Base-by-base conservation (phyloP, 176 grass and related monocot species). In the Aegilops longissima region DNA sequence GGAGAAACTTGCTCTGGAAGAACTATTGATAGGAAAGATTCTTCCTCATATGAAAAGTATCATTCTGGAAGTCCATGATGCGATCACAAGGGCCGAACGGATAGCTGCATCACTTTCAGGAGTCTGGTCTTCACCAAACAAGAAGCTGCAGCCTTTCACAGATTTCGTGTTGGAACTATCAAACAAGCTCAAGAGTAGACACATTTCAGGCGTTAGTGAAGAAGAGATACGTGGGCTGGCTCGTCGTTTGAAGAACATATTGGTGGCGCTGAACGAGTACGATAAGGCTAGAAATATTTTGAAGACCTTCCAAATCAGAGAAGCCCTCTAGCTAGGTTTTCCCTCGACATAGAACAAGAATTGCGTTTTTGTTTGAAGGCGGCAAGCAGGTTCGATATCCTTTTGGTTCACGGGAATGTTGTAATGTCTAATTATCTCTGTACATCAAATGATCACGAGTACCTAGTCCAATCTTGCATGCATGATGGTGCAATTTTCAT, bases 11-110 rank as follows among this genome's bases (percentile, higher is more conserved):
- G 97, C 94, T 78, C 76, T 99, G 9, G 87, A 89, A 18, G 94
- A 93, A 67, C 80, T 99, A 33, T 89, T 96, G 85, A 83, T 63
- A n/a, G 92, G 84, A 23, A 96, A 99, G 83, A 83, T 99, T 42
- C 91, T 99, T 91, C 97, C 92, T 74, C 92, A 99, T 87, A 86
- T 99, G 70, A 96, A 91, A 80, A 94, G 94, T 47, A 96, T 94
- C 61, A 86, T 93, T 63, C 72, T 92, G 70, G 88, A 99, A 88
- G 82, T 92, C 63, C 94, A 99, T 82, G 94, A 99, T 87, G 89
- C 94, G 27, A 83, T 92, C 44, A 79, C 86, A 56, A 94, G 97
- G 80, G 90, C 89, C 38, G 94, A 96, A 77, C 85, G 97, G 72
- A 91, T 96, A 47, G 88, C 90, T 67, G 90, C 85, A 54, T 88